Percentiles rank a stretch among this genome's conserved stretches.
phyloP scores from a whole-genome alignment of 768 basidiomycete genomes.

The Aureoboletus auriporus region DNA sequence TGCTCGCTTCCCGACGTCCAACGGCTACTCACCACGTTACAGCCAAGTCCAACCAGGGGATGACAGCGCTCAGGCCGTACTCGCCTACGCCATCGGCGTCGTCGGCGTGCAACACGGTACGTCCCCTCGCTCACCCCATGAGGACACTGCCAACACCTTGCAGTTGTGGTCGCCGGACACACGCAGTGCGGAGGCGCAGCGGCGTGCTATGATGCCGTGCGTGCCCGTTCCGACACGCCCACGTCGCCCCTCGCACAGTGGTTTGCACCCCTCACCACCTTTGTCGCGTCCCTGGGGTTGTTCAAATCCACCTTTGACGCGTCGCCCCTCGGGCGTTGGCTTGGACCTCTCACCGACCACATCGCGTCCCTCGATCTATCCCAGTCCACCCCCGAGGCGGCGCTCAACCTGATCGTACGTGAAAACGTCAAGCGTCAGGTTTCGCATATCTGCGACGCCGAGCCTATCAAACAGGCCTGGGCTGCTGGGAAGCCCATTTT shows the following conservation, averaged over 20 bases:
- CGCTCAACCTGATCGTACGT: constrained; percentile 46
- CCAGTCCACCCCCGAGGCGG: constrained; percentile 31
- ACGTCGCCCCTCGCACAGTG: constrained; percentile 60
- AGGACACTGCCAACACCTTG: neutral
- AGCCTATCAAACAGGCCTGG: constrained; percentile 46
- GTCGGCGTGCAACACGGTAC: constrained; percentile 77
- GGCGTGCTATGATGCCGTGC: constrained; percentile 46
- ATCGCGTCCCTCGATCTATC: constrained; percentile 41
- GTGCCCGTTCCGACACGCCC: constrained; percentile 1
- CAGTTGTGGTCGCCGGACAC: constrained; percentile 83
- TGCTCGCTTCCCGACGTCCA: neutral
- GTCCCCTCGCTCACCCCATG: constrained; percentile 18
- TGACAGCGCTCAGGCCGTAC: constrained; percentile 63
- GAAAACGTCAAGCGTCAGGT: constrained; percentile 61
- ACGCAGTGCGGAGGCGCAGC: constrained; percentile 75
- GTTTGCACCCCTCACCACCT: constrained; percentile 62
- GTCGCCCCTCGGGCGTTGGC: constrained; percentile 26
- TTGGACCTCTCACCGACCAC: constrained; percentile 47
- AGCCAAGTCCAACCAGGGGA: constrained; percentile 77
- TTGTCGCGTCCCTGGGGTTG: constrained; percentile 42
- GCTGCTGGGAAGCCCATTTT: constrained; percentile 36
- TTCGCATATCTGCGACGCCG: constrained; percentile 43
- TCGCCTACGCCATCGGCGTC: constrained; percentile 67
- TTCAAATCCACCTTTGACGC: constrained; percentile 31
- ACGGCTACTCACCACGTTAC: neutral